These are phyloP conservation scores for Corylus americana DNA, from an alignment of 306 rosid species.

Conservation along the genomic window DNA sequence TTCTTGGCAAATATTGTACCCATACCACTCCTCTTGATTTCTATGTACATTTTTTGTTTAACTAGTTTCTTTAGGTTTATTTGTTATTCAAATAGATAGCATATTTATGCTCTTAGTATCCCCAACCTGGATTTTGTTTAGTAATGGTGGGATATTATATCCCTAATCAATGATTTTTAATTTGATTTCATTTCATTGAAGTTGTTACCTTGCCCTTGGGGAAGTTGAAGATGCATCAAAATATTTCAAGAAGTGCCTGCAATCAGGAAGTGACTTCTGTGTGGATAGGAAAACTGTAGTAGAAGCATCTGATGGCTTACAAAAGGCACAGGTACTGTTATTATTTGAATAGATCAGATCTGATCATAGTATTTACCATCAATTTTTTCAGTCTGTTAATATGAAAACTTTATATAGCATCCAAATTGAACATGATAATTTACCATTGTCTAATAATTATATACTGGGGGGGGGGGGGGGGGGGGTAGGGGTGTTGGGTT, in stretches of 20 bases:
- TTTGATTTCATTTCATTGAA: constrained; percentile 29
- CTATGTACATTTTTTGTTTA: background rate
- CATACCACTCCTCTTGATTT: background rate
- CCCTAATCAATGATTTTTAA: constrained; percentile 24
- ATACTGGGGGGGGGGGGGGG: background rate
- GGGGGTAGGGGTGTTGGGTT: too few relatives aligned
- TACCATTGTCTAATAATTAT: background rate
- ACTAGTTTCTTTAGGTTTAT: background rate
- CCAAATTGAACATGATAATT: background rate
- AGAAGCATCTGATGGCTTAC: constrained; percentile 96
- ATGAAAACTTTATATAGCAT: background rate
- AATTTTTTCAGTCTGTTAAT: background rate
- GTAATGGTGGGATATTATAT: background rate
- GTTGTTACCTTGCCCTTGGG: constrained; percentile 91
- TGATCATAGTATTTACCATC: background rate
- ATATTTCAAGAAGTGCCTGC: constrained; percentile 82
- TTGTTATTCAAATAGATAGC: background rate
- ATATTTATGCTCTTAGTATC: constrained; percentile 12
- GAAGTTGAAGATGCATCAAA: constrained; percentile 75
- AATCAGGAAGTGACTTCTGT: constrained; percentile 64
- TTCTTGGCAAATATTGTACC: background rate
- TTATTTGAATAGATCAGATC: background rate
- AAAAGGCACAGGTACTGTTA: constrained; percentile 72
- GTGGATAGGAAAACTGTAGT: constrained; percentile 80
- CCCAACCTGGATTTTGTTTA: background rate